phyloP scores from a whole-genome alignment of 2,329 filamentous ascomycete genomes.

The Xylariaceae sp. region DNA sequence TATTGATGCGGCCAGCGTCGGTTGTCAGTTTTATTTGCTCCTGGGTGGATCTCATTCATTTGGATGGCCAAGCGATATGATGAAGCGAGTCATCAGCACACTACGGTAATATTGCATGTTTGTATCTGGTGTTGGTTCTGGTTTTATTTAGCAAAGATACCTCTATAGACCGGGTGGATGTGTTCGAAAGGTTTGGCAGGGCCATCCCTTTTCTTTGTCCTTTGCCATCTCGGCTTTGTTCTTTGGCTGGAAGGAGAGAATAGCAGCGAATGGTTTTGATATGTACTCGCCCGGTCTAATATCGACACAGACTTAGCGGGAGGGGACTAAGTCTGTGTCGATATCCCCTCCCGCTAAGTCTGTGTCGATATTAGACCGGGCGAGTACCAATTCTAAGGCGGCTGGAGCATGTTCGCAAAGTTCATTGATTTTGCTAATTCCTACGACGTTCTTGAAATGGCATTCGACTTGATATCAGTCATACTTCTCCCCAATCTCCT shows the following conservation, averaged over 20 bases:
- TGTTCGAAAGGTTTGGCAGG: constrained; percentile 6
- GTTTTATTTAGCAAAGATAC: constrained; percentile 6
- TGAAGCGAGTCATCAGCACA: background rate
- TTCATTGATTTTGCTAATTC: constrained; percentile 71
- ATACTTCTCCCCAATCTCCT: background rate
- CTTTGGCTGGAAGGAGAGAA: background rate
- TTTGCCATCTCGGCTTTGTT: background rate
- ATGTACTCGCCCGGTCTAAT: too few species aligned
- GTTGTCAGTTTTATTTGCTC: background rate
- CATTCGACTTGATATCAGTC: constrained; percentile 67
- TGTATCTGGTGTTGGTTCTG: background rate
- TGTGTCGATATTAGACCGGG: too few species aligned
- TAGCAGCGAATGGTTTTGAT: background rate
- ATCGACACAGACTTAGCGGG: too few species aligned
- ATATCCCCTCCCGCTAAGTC: too few species aligned
- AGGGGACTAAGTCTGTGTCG: too few species aligned
- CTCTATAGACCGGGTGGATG: constrained; percentile 4
- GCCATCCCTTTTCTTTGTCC: background rate
- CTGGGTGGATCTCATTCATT: background rate
- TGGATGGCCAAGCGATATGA: background rate
- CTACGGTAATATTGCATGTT: background rate
- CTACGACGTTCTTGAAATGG: constrained; percentile 72
- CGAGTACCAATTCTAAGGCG: too few species aligned
- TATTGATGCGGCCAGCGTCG: background rate
- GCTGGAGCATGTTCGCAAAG: constrained; percentile 50